These are phyloP conservation scores for Trichoderma cornu-damae DNA, from an alignment of 2,329 filamentous ascomycete genomes.

Conservation along the genomic window DNA sequence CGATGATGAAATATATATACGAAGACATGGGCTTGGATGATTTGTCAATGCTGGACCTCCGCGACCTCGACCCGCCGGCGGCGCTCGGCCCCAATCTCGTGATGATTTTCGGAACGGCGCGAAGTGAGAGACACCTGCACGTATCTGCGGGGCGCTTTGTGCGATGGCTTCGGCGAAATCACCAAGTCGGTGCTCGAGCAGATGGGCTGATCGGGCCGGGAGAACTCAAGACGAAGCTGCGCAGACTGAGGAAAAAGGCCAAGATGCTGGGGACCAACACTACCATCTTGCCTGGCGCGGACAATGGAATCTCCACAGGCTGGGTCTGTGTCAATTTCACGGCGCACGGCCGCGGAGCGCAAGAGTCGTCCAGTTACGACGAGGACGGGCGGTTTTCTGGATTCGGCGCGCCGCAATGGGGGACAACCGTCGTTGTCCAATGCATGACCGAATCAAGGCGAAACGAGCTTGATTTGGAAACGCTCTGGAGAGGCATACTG, in stretches of 20 bases:
- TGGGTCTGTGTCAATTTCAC: slow-evolving; percentile 96
- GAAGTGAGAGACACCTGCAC: slow-evolving; percentile 89
- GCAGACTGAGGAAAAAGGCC: slow-evolving; percentile 72
- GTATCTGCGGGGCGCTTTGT: slow-evolving; percentile 86
- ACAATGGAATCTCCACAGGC: slow-evolving; percentile 85
- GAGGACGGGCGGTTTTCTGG: slow-evolving; percentile 62
- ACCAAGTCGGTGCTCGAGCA: slow-evolving; percentile 69
- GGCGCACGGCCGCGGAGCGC: slow-evolving; percentile 53
- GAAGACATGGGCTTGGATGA: slow-evolving; percentile 83
- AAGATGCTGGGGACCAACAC: slow-evolving; percentile 71
- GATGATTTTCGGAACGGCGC: slow-evolving; percentile 88
- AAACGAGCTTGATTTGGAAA: slow-evolving; percentile 49
- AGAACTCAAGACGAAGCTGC: slow-evolving; percentile 82
- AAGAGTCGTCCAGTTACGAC: slow-evolving; percentile 42
- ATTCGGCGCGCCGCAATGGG: slow-evolving; percentile 56
- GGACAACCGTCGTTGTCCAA: slow-evolving; percentile 53
- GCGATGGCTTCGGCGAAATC: slow-evolving; percentile 71
- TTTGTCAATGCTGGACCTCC: slow-evolving; percentile 74
- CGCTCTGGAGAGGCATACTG: slow-evolving; percentile 45
- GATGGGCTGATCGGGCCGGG: slow-evolving; percentile 87
- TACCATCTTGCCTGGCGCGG: slow-evolving; percentile 58
- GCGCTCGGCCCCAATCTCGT: slow-evolving; percentile 83
- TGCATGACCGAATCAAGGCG: slow-evolving; percentile 52
- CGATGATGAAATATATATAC: slow-evolving; percentile 72
- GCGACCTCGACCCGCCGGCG: slow-evolving; percentile 75